A percentile compares a stretch with the other conserved stretches of the same genome.
These are phyloP conservation scores for Boletus rufocinnamomeus DNA, from an alignment of 768 basidiomycete species.

Conservation along the genomic window DNA sequence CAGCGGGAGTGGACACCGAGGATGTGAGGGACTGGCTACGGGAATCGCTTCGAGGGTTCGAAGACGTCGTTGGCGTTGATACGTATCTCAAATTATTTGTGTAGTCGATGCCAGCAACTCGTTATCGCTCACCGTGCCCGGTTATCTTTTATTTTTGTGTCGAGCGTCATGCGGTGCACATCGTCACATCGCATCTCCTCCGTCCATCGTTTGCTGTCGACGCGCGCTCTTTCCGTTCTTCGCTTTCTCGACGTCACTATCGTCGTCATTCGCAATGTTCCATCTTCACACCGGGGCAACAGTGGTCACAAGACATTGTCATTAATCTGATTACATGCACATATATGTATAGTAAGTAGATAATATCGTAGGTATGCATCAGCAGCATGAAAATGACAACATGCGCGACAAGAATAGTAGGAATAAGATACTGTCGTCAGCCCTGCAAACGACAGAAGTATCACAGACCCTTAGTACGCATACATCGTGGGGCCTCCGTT, in stretches of 20 bases:
- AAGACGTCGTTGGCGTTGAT: conserved; percentile 60
- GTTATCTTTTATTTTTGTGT: neutral
- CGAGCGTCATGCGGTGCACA: too few relatives aligned
- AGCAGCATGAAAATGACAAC: too few relatives aligned
- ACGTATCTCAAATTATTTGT: conserved; percentile 64
- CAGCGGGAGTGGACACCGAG: conserved; percentile 78
- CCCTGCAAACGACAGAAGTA: neutral
- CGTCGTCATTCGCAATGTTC: too few relatives aligned
- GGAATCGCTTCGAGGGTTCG: conserved; percentile 50
- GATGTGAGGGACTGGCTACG: conserved; percentile 70
- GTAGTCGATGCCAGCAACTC: conserved; percentile 34
- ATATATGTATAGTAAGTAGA: too few relatives aligned
- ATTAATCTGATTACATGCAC: neutral
- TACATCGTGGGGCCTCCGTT: neutral
- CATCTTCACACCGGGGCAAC: too few relatives aligned
- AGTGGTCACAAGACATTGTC: too few relatives aligned
- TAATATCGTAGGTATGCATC: neutral
- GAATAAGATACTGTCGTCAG: neutral
- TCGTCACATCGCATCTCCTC: too few relatives aligned
- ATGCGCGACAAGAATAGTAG: neutral
- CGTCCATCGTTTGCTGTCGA: too few relatives aligned
- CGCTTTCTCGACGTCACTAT: too few relatives aligned
- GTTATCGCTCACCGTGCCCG: neutral
- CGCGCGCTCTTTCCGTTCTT: too few relatives aligned
- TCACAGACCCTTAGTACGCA: neutral